Evolutionary conservation across 2,329 filamentous ascomycete genomes (phyloP).

Genomic region (Colletotrichum cereale): DNA sequence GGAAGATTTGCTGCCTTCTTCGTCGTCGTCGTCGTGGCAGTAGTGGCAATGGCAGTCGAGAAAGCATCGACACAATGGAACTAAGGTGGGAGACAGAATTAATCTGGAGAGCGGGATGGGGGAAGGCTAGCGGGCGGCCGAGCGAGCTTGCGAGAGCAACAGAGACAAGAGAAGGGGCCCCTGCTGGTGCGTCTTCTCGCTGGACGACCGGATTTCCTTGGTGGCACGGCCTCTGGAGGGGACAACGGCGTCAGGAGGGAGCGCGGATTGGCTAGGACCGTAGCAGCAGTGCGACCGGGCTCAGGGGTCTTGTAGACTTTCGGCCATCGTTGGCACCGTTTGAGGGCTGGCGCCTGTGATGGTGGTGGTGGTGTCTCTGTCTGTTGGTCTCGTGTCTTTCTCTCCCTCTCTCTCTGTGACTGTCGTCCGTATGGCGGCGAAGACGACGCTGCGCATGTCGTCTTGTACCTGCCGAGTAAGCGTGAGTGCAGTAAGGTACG

Average conservation of each 20-base stretch:
- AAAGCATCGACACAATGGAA: conserved; percentile 4
- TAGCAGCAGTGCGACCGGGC: conserved; percentile 35
- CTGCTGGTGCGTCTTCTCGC: conserved; percentile 34
- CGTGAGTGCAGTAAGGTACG: background rate
- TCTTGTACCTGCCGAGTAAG: background rate
- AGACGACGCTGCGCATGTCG: background rate
- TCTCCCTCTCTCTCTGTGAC: background rate
- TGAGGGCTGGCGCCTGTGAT: conserved; percentile 34
- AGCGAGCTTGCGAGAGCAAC: conserved; percentile 13
- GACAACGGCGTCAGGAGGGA: conserved; percentile 34
- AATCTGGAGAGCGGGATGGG: conserved; percentile 28
- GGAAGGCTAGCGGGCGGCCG: conserved; percentile 26
- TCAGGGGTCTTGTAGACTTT: conserved; percentile 41
- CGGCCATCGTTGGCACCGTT: conserved; percentile 38
- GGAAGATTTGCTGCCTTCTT: background rate
- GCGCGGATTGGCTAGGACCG: conserved; percentile 30
- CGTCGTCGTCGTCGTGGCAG: background rate
- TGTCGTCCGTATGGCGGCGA: background rate
- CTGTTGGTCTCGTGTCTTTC: background rate
- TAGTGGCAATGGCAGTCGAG: conserved; percentile 6
- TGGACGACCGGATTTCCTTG: conserved; percentile 30
- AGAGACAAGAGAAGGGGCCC: conserved; percentile 38
- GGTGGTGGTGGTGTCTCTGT: background rate
- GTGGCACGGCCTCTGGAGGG: conserved; percentile 37
- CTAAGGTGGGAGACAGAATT: conserved; percentile 23